Conservation (phyloP, 1,284 basidiomycete species). For the Cryptococcus sp. region DNA sequence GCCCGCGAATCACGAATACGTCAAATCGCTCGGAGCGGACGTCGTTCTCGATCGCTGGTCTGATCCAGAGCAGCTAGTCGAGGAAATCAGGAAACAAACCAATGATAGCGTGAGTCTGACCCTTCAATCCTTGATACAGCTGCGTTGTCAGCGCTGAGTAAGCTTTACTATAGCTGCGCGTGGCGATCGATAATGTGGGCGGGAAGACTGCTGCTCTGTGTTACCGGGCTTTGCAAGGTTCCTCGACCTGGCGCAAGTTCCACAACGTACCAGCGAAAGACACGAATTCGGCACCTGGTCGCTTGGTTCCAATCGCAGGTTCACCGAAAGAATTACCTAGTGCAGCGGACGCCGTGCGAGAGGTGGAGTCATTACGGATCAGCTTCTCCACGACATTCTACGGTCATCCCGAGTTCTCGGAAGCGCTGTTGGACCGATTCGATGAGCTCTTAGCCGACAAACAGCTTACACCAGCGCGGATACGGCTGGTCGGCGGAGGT, state of each 20-base stretch:
- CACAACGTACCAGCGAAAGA: constrained; percentile 19
- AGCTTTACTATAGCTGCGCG: constrained; percentile 14
- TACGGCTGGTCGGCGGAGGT: constrained; percentile 42
- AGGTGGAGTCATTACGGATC: constrained; percentile 24
- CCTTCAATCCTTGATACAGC: constrained; percentile 3
- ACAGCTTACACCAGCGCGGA: constrained; percentile 39
- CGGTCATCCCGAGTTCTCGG: constrained; percentile 35
- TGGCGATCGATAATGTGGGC: constrained; percentile 35
- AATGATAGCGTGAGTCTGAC: constrained; percentile 32
- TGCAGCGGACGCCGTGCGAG: constrained; percentile 27
- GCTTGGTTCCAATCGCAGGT: constrained; percentile 30
- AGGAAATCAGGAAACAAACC: constrained; percentile 33
- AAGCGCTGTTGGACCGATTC: constrained; percentile 35
- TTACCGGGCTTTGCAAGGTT: constrained; percentile 36
- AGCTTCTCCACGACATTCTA: constrained; percentile 33
- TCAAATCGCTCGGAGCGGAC: constrained; percentile 53
- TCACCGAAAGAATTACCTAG: constrained; percentile 26
- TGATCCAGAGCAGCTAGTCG: constrained; percentile 29
- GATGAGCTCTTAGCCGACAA: constrained; percentile 35
- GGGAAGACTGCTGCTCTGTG: constrained; percentile 26
- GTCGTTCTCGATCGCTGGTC: constrained; percentile 53
- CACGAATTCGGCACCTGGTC: background rate
- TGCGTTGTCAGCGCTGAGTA: constrained; percentile 25
- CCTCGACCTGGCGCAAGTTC: constrained; percentile 27
- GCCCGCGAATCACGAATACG: constrained; percentile 44